Base-by-base conservation (phyloP, 2,329 filamentous ascomycete species). In the Mollisia scopiformis region DNA sequence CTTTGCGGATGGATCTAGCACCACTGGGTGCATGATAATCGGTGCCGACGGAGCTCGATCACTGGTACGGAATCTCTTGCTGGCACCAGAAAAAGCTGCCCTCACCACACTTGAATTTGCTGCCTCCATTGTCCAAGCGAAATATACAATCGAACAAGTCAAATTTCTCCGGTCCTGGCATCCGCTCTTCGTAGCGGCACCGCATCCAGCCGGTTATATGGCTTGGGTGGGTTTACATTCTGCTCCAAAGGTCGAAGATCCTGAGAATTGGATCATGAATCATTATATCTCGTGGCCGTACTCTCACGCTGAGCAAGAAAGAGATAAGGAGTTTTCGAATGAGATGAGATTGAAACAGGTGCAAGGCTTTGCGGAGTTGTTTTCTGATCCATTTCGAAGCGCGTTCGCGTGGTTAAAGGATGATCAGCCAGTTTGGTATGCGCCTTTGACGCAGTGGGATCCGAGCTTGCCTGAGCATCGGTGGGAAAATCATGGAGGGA, bases 151-250 rank as follows among this genome's bases (percentile, higher is more conserved):
- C 2, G 76, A 79, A 30, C 75, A 76, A 63, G 79, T 79, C 2
- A 72, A 75, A 11, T 76, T 71, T 58, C 69, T 82, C 30, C 75
- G 79, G 5, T 69, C 66, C 11, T 75, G 76, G 58, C 78, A 81
- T 58, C 78, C 79, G 1, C 70, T 81, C n/a, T 76, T 76, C 62
- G 73, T 77, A 21, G 73, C 73, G 2, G 70, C 73, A 4, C 71
- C 76, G 11, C 78, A 82, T 62, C 80, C 80, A 3, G 71, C 71
- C 21, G 75, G 77, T 57, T 72, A 72, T 39, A 76, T 81, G 55
- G 73, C 74, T 28, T 79, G 79, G 70, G 76, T 82, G 46, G 75
- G 76, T 13, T 71, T 75, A 64, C 76, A 79, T 14, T 73, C 79
- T 61, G 76, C 71, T 6, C 66, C 71, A 3, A 69, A 75, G 51